Percentiles rank a stretch among this genome's conserved stretches.
Conservation (phyloP, 1,284 basidiomycete genomes). For the Xanthoconium separans region DNA sequence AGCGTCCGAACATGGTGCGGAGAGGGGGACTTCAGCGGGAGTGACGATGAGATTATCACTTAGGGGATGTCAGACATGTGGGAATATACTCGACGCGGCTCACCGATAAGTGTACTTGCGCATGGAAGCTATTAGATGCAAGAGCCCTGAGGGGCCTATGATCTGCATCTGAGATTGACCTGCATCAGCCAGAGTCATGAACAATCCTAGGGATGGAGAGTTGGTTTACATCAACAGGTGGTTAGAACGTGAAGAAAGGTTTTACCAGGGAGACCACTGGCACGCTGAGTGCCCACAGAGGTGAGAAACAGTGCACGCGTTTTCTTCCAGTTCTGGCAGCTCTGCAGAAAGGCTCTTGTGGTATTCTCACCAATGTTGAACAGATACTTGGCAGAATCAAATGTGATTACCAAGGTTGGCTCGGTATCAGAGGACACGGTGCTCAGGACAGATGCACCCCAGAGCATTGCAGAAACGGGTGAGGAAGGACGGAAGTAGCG, state of each 20-base stretch:
- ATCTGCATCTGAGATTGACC: constrained; percentile 58
- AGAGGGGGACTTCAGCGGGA: constrained; percentile 45
- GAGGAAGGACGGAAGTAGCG: constrained; percentile 22
- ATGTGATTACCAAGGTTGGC: constrained; percentile 69
- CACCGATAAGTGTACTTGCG: constrained; percentile 64
- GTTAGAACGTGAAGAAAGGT: not conserved
- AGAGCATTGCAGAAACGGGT: constrained; percentile 43
- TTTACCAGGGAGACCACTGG: constrained; percentile 72
- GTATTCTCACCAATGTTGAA: constrained; percentile 88
- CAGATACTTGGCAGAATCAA: constrained; percentile 78
- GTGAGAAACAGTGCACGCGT: constrained; percentile 75
- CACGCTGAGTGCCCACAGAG: constrained; percentile 57
- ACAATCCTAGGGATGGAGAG: constrained; percentile 49
- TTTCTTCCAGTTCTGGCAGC: constrained; percentile 60
- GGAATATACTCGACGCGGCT: constrained; percentile 16
- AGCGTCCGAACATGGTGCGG: constrained; percentile 24
- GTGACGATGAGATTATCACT: constrained; percentile 53
- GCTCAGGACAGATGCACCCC: constrained; percentile 59
- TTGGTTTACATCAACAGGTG: not conserved
- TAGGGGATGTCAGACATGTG: not conserved
- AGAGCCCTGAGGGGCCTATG: constrained; percentile 70
- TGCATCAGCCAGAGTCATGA: constrained; percentile 84
- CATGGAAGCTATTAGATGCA: constrained; percentile 73
- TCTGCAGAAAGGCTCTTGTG: constrained; percentile 71
- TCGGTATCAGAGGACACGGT: constrained; percentile 73